A percentile compares a stretch with the other conserved stretches of the same genome.
phyloP scores from a whole-genome alignment of 2,329 filamentous ascomycete species.

The Cryphonectria carpinicola region DNA sequence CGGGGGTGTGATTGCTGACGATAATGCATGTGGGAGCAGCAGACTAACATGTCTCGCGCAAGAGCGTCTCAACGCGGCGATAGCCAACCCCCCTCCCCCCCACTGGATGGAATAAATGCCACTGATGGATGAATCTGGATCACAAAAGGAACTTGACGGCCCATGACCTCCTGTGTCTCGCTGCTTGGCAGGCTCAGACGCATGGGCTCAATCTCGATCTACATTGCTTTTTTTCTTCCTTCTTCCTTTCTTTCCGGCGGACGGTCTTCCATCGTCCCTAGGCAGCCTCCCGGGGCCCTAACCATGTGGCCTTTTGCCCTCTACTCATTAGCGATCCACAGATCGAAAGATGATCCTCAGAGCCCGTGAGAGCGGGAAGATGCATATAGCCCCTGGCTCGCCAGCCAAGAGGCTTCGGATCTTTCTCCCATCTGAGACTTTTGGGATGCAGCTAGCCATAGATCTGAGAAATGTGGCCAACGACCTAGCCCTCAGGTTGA shows the following conservation, averaged over 20 bases:
- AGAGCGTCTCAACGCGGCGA: neutral
- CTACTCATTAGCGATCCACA: slow-evolving; percentile 8
- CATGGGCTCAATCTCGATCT: neutral
- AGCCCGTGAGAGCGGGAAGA: slow-evolving; percentile 1
- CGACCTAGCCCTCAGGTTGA: slow-evolving; percentile 3
- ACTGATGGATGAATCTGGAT: neutral
- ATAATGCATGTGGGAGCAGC: neutral
- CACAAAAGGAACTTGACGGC: neutral
- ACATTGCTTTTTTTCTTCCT: neutral
- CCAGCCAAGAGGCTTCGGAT: slow-evolving; percentile 19
- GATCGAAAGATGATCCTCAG: slow-evolving; percentile 1
- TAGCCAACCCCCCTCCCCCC: neutral
- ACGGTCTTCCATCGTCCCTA: neutral
- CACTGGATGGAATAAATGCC: neutral
- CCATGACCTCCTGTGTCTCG: neutral
- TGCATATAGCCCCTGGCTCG: slow-evolving; percentile 23
- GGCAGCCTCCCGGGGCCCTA: neutral
- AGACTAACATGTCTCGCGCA: neutral
- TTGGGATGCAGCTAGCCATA: slow-evolving; percentile 26
- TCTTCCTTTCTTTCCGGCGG: neutral
- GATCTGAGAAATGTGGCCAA: slow-evolving; percentile 11
- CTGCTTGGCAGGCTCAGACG: neutral
- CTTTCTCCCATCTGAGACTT: slow-evolving; percentile 22
- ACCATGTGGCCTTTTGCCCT: slow-evolving; percentile 6
- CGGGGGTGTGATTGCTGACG: neutral